Conservation (phyloP, 139 green algal genomes). For the Closterium sp. region DNA sequence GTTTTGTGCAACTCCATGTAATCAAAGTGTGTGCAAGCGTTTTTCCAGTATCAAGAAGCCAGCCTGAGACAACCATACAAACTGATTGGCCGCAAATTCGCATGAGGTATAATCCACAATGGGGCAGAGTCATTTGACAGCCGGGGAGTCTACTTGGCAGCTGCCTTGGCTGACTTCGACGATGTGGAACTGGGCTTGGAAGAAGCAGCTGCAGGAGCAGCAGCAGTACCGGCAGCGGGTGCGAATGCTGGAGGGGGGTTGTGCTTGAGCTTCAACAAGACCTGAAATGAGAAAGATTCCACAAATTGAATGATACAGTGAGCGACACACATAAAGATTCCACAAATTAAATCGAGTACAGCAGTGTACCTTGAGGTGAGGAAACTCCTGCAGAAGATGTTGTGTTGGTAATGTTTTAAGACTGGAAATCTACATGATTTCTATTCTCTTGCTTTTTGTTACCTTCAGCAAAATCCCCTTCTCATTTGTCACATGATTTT, state of each 20-base stretch:
- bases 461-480: no score
- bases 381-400: neutral
- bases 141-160: neutral
- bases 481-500: neutral
- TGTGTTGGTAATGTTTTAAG: no score
- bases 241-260: neutral
- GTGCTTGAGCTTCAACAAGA: slow-evolving; percentile 1
- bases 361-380: neutral
- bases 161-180: neutral
- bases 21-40: no score
- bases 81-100: no score
- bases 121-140: no score
- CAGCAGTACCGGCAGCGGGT: neutral
- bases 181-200: neutral
- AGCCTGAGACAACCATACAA: no score
- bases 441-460: no score
- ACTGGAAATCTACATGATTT: no score
- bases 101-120: no score
- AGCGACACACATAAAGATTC: neutral
- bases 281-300: neutral
- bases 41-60: no score
- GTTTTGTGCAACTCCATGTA: no score
- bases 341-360: neutral
- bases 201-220: neutral
- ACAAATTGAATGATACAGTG: neutral